Conservation (phyloP, 2,329 filamentous ascomycete genomes). For the Colletotrichum costaricense region DNA sequence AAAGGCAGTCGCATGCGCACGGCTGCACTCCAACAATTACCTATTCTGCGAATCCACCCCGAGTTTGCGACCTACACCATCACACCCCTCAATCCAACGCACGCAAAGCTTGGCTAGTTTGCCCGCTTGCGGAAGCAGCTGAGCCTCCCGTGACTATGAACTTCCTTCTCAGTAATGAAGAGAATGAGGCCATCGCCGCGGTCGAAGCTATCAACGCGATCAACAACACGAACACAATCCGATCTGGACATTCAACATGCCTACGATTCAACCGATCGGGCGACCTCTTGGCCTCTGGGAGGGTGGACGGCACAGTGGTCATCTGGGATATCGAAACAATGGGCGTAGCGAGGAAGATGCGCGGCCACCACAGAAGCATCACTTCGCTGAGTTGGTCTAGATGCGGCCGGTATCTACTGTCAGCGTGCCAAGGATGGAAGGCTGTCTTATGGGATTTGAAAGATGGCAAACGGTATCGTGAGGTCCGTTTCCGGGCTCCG, state of each 20-base stretch:
- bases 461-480: constrained; percentile 76
- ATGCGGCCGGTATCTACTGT: constrained; percentile 90
- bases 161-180: constrained; percentile 68
- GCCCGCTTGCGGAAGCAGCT: neutral
- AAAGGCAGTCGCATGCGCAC: constrained; percentile 17
- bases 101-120: neutral
- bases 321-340: constrained; percentile 98
- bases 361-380: constrained; percentile 92
- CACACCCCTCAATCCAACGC: neutral
- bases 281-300: constrained; percentile 93
- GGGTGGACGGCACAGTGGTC: constrained; percentile 93
- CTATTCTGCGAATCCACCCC: neutral
- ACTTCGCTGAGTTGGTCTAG: constrained; percentile 96
- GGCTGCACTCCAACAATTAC: constrained; percentile 9
- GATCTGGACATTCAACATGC: constrained; percentile 74
- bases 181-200: constrained; percentile 34
- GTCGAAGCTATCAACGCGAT: constrained; percentile 37
- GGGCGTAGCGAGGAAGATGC: constrained; percentile 92
- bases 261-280: constrained; percentile 93
- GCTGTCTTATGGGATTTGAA: constrained; percentile 94
- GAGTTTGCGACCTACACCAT: neutral
- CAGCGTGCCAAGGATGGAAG: constrained; percentile 95
- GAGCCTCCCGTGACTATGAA: constrained; percentile 58
- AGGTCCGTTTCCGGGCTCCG: constrained; percentile 90
- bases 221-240: constrained; percentile 86